Base-by-base conservation (phyloP, 2,329 filamentous ascomycete genomes). In the Alternaria brassicae region DNA sequence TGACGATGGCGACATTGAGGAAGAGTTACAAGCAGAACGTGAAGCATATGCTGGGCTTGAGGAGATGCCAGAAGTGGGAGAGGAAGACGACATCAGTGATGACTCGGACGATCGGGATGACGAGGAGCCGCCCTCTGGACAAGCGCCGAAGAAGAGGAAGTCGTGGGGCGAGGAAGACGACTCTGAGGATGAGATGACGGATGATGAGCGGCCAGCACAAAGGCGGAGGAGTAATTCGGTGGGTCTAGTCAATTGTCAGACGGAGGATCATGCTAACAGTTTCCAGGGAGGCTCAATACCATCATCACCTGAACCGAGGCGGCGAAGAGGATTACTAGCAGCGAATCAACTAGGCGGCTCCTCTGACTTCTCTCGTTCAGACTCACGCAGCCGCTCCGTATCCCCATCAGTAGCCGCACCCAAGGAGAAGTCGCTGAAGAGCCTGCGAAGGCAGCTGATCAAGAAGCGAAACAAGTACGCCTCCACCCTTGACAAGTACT, bases 1-100 rank as follows among this genome's bases (percentile, higher is more conserved):
- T 76, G 95, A 98, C 72, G 95, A 98, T 73, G 95, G 94, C 1
- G 95, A 99, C 76, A 93, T 99, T 50, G 91, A 94, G 67, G 91
- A 94, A 67, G 91, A 93, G 32, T 81, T 99, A 32, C 79, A 78
- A 12, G 81, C 81, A 1, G 93, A 98, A 78, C 86, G 88, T 67
- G 88, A 92, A 59, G 93, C 95, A 37, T 98, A 96, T 73, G 86
- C 91, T 65, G 89, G 90, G n/a, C 81, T 98, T 51, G 83, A 92
- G 44, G 90, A 93, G 62, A 98, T 99, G 93, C 94, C 93, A 1
- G 91, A 96, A 45, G 81, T 96, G 47, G 92, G 92, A 37, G 91
- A 95, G 30, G 86, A 87, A 10, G 86, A 89, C 25, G 84, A 87
- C 52, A 81, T 87, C 47, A 87, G 85, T 10, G 84, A 84, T 7